phyloP scores from a whole-genome alignment of 768 basidiomycete species.

The Russula sp. region DNA sequence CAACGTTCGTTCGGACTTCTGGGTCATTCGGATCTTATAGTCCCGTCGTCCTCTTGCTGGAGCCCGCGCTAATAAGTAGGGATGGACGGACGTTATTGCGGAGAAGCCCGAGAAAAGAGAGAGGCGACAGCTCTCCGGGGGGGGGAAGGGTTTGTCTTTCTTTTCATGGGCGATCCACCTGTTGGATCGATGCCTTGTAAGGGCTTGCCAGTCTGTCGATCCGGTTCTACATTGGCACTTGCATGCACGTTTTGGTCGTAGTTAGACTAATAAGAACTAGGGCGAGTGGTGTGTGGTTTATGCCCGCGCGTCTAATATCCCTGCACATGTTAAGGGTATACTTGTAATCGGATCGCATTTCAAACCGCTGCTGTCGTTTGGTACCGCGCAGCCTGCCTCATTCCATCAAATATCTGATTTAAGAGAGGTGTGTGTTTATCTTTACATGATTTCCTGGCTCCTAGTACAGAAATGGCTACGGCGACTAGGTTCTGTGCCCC shows the following conservation, averaged over 20 bases:
- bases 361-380: neutral
- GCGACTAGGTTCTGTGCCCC: neutral
- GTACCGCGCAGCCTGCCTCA: slow-evolving; percentile 1
- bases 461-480: neutral
- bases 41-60: neutral
- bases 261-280: neutral
- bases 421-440: neutral
- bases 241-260: neutral
- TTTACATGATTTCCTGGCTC: neutral
- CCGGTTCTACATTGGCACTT: neutral
- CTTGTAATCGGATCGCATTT: slow-evolving; percentile 10
- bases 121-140: neutral
- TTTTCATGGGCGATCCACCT: too few species aligned
- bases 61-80: slow-evolving; percentile 6
- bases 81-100: neutral
- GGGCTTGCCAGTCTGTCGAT: neutral
- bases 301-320: neutral
- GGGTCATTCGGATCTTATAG: neutral
- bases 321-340: neutral
- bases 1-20: neutral
- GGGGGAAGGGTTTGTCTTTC: too few species aligned
- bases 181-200: neutral
- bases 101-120: neutral
- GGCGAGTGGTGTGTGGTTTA: neutral
- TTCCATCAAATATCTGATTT: neutral